Percentiles rank a stretch among this genome's conserved stretches.
These are phyloP conservation scores for Pisolithus marmoratus DNA, from an alignment of 768 basidiomycete species.

Conservation along the genomic window DNA sequence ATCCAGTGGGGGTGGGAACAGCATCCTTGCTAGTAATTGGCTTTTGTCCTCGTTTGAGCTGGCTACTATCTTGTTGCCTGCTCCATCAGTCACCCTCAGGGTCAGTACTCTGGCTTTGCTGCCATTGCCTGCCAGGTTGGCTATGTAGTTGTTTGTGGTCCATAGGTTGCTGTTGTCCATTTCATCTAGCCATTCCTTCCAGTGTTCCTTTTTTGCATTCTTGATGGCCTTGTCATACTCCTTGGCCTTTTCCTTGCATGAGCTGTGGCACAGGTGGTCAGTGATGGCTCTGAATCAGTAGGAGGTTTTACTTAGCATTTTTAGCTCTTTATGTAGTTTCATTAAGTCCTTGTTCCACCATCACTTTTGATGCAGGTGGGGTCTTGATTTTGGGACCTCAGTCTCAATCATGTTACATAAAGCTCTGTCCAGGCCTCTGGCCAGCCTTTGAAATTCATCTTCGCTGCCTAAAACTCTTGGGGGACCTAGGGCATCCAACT, in stretches of 20 bases:
- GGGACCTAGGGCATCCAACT: no score
- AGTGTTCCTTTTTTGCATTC: conserved; percentile 2
- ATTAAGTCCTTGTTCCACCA: no score
- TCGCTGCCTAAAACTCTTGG: background rate
- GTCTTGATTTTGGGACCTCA: conserved; percentile 5
- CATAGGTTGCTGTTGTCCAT: background rate
- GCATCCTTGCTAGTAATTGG: conserved; percentile 9
- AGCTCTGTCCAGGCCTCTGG: conserved; percentile 7
- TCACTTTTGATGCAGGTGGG: conserved; percentile 8
- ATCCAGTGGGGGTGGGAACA: conserved; percentile 22
- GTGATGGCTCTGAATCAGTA: background rate
- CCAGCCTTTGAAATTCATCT: conserved; percentile 5
- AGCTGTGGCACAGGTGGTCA: background rate
- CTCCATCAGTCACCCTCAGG: background rate
- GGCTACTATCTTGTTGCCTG: conserved; percentile 10
- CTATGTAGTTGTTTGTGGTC: conserved; percentile 6
- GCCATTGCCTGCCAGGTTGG: background rate
- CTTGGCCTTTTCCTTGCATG: background rate
- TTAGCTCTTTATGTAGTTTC: background rate
- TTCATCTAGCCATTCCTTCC: conserved; percentile 6
- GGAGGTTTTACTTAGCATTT: background rate
- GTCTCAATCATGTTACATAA: conserved; percentile 11
- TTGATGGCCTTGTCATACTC: background rate
- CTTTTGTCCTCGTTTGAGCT: no score
- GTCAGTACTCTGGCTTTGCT: background rate